These are phyloP conservation scores for Umbellularia californica DNA, from an alignment of 164 flowering plant species.

Conservation along the genomic window DNA sequence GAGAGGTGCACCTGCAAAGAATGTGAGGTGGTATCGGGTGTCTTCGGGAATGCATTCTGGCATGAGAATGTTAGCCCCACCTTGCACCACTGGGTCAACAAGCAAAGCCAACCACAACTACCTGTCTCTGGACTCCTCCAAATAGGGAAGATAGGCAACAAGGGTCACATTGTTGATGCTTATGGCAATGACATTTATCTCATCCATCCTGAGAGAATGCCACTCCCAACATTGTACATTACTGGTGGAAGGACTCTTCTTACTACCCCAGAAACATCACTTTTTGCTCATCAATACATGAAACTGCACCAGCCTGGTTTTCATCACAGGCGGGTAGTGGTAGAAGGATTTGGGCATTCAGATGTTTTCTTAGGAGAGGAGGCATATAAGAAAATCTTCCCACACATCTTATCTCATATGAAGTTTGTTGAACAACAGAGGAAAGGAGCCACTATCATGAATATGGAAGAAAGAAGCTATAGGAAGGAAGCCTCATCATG, in stretches of 20 bases:
- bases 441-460: not conserved
- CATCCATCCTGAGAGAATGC: constrained; percentile 57
- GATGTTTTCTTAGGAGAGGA: constrained; percentile 59
- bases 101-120: constrained; percentile 30
- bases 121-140: constrained; percentile 58
- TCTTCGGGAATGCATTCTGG: constrained; percentile 58
- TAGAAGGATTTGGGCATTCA: constrained; percentile 57
- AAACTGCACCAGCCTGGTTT: constrained; percentile 57
- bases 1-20: constrained; percentile 52
- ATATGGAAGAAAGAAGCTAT: constrained; percentile 10
- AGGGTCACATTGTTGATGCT: constrained; percentile 46
- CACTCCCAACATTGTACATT: constrained; percentile 43
- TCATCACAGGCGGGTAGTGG: constrained; percentile 44
- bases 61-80: constrained; percentile 42
- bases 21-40: constrained; percentile 53
- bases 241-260: constrained; percentile 48
- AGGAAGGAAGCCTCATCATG: constrained; percentile 31
- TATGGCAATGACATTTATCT: constrained; percentile 36
- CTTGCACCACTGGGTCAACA: constrained; percentile 39
- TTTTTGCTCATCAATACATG: constrained; percentile 57
- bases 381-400: constrained; percentile 37
- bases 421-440: constrained; percentile 24
- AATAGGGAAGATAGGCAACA: constrained; percentile 44
- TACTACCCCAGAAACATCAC: constrained; percentile 48
- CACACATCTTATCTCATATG: constrained; percentile 44